These are phyloP conservation scores for Irpex sp. DNA, from an alignment of 1,284 basidiomycete genomes.

Conservation along the genomic window DNA sequence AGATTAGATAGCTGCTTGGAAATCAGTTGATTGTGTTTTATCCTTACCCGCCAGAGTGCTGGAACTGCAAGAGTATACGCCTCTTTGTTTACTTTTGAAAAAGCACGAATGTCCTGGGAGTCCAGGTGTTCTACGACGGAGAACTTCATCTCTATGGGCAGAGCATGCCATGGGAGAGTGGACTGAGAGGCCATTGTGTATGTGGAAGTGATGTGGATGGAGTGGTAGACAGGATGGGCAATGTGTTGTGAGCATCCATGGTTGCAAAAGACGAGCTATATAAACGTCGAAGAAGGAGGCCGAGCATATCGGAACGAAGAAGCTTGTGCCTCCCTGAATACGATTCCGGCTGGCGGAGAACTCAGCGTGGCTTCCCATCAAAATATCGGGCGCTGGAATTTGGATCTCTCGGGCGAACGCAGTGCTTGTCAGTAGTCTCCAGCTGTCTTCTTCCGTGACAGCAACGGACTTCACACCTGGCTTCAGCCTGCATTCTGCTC, in stretches of 20 bases:
- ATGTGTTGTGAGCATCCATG: not conserved
- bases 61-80: slow-evolving; percentile 56
- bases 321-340: not conserved
- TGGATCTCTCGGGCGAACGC: too few species aligned
- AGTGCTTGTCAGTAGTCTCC: too few species aligned
- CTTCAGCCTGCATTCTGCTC: too few species aligned
- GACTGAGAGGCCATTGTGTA: slow-evolving; percentile 12
- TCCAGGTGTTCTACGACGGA: slow-evolving; percentile 51
- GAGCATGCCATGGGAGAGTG: slow-evolving; percentile 40
- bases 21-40: not conserved
- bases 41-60: slow-evolving; percentile 48
- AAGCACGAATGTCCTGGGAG: slow-evolving; percentile 32
- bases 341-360: not conserved
- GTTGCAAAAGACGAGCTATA: not conserved
- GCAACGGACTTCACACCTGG: too few species aligned
- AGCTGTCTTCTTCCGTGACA: too few species aligned
- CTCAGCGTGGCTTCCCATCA: too few species aligned
- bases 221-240: not conserved
- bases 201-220: slow-evolving; percentile 2
- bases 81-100: slow-evolving; percentile 41
- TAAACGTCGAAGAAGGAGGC: not conserved
- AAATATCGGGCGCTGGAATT: too few species aligned
- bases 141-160: slow-evolving; percentile 66
- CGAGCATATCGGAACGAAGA: not conserved
- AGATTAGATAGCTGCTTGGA: not conserved